Base-by-base conservation (phyloP, 179 eudicot species). In the Nepenthes alata region DNA sequence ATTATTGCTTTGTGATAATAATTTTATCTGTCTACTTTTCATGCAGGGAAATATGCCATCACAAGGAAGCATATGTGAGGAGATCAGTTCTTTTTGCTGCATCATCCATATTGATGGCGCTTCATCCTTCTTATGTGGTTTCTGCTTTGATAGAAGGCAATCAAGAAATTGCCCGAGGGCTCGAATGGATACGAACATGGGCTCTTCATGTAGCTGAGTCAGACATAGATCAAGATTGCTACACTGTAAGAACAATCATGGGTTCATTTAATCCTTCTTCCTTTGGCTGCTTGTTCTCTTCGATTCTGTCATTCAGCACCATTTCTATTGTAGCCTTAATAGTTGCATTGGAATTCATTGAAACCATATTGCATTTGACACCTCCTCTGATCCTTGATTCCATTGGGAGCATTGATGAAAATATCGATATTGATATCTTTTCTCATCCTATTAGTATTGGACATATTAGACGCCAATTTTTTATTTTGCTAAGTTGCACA, bases 171-270 rank as follows among this genome's bases (percentile, higher is more conserved):
- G 80, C 86, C n/a, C 72, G 78, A 80, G 95, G 91, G 54, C 98
- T 91, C 54, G 98, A 91, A 61, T 91, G 98, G 98, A 57, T 89
- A 53, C 95, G 95, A 36, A 77, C 82, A 14, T 85, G 88, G 89
- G 95, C 98, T 10, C 95, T 89, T 67, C 75, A 80, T 59, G 75
- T 89, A 47, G 82, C 88, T 55, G 91, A 91, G 63, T 81, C 96
- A 53, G 98, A 91, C 78, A 71, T 81, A 25, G 98, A 91, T 70
- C 77, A 72, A 72, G 96, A 91, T 51, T 91, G 96, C 69, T 87
- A 78, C 73, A 70, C 80, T 78, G 98, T 91, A 74, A 74, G 76
- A 25, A 25, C 25, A 25, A 25, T 25, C 25, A 25, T 25, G 25
- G 25, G 25, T 0, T 25, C 1, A 25, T 25, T 25, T 25, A 25